Evolutionary conservation across 1,139 yeast genomes (phyloP).

Genomic region (Yamadazyma siamensis): DNA sequence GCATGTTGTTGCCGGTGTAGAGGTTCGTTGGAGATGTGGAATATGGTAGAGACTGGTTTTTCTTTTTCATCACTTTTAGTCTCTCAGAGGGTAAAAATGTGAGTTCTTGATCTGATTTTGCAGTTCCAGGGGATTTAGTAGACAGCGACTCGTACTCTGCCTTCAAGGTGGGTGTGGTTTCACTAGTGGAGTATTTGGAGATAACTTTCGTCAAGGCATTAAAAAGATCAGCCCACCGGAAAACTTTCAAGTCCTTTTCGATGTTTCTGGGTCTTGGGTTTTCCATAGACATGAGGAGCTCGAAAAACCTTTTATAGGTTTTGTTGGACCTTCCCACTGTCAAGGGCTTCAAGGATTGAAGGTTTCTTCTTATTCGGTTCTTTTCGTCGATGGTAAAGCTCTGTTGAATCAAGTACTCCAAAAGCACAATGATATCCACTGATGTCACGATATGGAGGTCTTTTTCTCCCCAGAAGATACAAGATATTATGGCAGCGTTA

Average conservation of each 20-base stretch:
- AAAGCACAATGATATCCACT: conserved; percentile 58
- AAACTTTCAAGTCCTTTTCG: conserved; percentile 70
- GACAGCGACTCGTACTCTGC: too few relatives aligned
- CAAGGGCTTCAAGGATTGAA: conserved; percentile 62
- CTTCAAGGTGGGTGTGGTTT: not conserved
- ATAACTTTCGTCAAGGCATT: conserved; percentile 60
- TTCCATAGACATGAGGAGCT: conserved; percentile 59
- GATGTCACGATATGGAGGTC: conserved; percentile 56
- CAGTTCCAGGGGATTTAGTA: too few relatives aligned
- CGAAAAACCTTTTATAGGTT: conserved; percentile 49
- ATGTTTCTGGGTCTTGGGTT: conserved; percentile 70
- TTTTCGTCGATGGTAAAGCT: conserved; percentile 66
- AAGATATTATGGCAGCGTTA: conserved; percentile 44
- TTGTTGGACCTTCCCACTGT: conserved; percentile 53
- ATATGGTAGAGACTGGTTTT: conserved; percentile 4
- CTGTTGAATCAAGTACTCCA: conserved; percentile 56
- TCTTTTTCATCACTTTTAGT: conserved; percentile 23
- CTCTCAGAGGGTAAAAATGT: conserved; percentile 25
- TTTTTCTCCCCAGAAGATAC: conserved; percentile 59
- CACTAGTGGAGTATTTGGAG: conserved; percentile 45
- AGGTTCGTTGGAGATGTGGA: conserved; percentile 2
- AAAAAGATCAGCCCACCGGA: conserved; percentile 54
- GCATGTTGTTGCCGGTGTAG: conserved; percentile 4
- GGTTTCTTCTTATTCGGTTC: conserved; percentile 64
- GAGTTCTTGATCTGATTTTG: not conserved